These are phyloP conservation scores for Cucumis hystrix DNA, from an alignment of 306 rosid species.

Conservation along the genomic window DNA sequence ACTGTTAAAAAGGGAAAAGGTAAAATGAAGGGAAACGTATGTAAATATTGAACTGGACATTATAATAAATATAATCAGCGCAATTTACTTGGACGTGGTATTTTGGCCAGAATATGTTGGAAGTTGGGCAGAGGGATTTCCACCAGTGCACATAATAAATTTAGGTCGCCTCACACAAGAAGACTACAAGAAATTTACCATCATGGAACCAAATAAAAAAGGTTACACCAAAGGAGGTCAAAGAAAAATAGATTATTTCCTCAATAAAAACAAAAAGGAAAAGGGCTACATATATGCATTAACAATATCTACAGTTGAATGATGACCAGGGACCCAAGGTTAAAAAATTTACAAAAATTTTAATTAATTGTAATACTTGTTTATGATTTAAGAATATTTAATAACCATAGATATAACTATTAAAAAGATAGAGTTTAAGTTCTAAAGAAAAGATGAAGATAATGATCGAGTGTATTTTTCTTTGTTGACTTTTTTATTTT, in stretches of 20 bases:
- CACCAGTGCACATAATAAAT: constrained; percentile 92
- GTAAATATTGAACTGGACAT: neutral
- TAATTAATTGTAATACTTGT: neutral
- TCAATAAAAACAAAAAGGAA: neutral
- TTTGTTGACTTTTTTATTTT: neutral
- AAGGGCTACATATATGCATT: neutral
- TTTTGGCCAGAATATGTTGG: constrained; percentile 74
- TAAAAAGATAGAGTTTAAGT: neutral
- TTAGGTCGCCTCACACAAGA: constrained; percentile 84
- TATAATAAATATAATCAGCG: neutral
- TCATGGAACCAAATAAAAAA: neutral
- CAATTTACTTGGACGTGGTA: constrained; percentile 40
- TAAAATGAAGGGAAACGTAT: neutral
- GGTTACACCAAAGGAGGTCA: neutral
- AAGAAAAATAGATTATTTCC: neutral
- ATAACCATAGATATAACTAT: neutral
- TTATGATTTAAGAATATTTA: neutral
- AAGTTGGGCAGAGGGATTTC: constrained; percentile 54
- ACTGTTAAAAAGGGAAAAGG: constrained; percentile 27
- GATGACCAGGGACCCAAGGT: neutral
- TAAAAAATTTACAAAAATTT: neutral
- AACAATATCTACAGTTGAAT: neutral
- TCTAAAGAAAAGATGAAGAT: neutral
- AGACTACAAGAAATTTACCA: constrained; percentile 36
- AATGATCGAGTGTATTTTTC: neutral